Evolutionary conservation across 2,329 filamentous ascomycete species (phyloP), one percentile per base, ranked within the genome.

Genomic region (Coleophoma cylindrospora): DNA sequence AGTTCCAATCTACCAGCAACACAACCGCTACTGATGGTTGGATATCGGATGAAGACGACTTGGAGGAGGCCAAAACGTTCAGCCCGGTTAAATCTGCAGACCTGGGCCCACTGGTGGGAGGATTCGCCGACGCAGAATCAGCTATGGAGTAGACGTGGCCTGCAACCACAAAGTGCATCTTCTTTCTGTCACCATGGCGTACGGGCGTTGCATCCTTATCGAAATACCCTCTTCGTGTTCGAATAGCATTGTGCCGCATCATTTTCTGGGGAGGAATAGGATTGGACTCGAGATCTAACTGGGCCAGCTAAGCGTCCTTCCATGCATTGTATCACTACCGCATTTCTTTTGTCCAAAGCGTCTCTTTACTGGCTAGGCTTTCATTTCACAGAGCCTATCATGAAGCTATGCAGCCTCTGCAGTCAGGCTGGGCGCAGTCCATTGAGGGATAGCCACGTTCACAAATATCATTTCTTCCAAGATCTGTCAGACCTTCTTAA

Each of bases 21-120:
- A 56, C 54, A 34, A 54, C 54, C 41, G 48, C 54, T 19, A 57
- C 59, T 9, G 61, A 75, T 43, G 59, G 72, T 79, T 61, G 81
- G 84, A 58, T 61, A 47, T 66, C 63, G 27, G 64, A 65, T 17
- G 64, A 63, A 14, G 64, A 66, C 19, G 61, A 64, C 40, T 47
- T 59, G 44, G 61, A 64, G 51, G 57, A 61, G 48, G 55, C 56
- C 46, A 61, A 64, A 51, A 54, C 52, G 34, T 55, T 55, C 45
- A 59, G 50, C 37, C 53, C 56, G 13, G 52, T 64, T 58, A 66
- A 65, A 61, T 60, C 62, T 55, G 61, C 63, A 33, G 61, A 61
- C 51, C 57, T 66, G 38, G 64, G 63, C 34, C 60, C 63, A 9
- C 53, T 66, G 44, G 60, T 66, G 2, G 64, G 64, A 58, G 61